These are phyloP conservation scores for Delonix regia DNA, from an alignment of 306 rosid species.

Conservation along the genomic window DNA sequence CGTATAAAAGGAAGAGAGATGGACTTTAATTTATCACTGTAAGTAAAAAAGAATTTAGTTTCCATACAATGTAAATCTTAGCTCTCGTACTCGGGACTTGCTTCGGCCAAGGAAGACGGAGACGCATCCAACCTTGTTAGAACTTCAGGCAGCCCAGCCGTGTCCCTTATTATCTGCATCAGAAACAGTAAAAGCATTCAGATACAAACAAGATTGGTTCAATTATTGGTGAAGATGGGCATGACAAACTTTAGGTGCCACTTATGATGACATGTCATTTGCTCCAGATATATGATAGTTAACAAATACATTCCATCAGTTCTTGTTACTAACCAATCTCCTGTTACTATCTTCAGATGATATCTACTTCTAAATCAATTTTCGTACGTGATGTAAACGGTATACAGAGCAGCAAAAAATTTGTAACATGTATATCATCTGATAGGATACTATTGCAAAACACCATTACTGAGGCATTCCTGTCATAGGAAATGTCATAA, in stretches of 20 bases:
- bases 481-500: slow-evolving; percentile 2
- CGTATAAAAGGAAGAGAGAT: slow-evolving; percentile 6
- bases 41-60: slow-evolving; percentile 25
- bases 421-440: slow-evolving; percentile 14
- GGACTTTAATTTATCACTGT: slow-evolving; percentile 27
- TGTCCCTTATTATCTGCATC: slow-evolving; percentile 79
- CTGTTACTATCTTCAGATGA: slow-evolving; percentile 2
- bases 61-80: slow-evolving; percentile 43
- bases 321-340: slow-evolving; percentile 6
- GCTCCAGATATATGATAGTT: background rate
- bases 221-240: slow-evolving; percentile 1
- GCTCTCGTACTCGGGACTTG: slow-evolving; percentile 76
- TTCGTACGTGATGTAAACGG: background rate
- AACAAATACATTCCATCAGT: background rate
- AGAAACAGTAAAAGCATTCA: slow-evolving; percentile 43
- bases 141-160: slow-evolving; percentile 91
- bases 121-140: slow-evolving; percentile 75
- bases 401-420: slow-evolving; percentile 16
- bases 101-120: slow-evolving; percentile 58
- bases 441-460: background rate
- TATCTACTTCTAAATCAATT: background rate
- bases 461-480: slow-evolving; percentile 13
- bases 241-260: background rate
- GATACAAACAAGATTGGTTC: background rate
- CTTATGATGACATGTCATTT: background rate